A percentile compares a stretch with the other conserved stretches of the same genome.
phyloP scores from a whole-genome alignment of 192 early-diverging fungal genomes.

The Martensiomyces pterosporus region DNA sequence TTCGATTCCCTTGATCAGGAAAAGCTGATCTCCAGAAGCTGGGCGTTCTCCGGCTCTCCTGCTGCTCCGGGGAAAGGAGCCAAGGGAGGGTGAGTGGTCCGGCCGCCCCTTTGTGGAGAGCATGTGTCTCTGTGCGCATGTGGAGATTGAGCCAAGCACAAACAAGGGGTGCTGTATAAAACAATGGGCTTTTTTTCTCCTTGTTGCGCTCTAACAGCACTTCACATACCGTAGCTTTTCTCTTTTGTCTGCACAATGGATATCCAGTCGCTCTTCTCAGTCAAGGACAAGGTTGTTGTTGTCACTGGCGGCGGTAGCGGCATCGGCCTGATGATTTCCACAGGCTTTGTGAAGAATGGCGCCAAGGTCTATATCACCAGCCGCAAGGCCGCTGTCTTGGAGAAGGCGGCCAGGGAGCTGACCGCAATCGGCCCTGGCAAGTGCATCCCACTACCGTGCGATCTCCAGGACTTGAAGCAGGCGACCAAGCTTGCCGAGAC shows the following conservation, averaged over 20 bases:
- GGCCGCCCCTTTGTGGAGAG: too few relatives aligned
- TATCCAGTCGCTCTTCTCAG: conserved; percentile 44
- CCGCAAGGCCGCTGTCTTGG: conserved; percentile 55
- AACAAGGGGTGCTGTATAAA: too few relatives aligned
- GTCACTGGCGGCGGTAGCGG: conserved; percentile 61
- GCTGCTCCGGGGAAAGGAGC: too few relatives aligned
- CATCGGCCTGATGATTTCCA: background rate
- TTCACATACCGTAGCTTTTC: conserved; percentile 47
- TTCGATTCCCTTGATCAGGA: too few relatives aligned
- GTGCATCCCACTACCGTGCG: conserved; percentile 62
- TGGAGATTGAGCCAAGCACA: too few relatives aligned
- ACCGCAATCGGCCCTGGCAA: conserved; percentile 58
- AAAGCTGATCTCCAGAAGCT: too few relatives aligned
- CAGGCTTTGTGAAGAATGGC: conserved; percentile 52
- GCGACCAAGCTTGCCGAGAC: conserved; percentile 39
- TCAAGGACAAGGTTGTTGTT: conserved; percentile 66
- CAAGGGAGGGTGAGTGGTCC: too few relatives aligned
- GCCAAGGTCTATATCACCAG: conserved; percentile 72
- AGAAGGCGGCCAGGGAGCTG: conserved; percentile 59
- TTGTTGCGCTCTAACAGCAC: conserved; percentile 1
- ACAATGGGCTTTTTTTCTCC: too few relatives aligned
- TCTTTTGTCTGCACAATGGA: conserved; percentile 49
- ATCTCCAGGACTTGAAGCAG: conserved; percentile 54
- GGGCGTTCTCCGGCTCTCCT: too few relatives aligned
- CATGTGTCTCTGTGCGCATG: too few relatives aligned